phyloP scores from a whole-genome alignment of 495 filamentous ascomycete genomes.

The Podospora bellae-mahoneyi region DNA sequence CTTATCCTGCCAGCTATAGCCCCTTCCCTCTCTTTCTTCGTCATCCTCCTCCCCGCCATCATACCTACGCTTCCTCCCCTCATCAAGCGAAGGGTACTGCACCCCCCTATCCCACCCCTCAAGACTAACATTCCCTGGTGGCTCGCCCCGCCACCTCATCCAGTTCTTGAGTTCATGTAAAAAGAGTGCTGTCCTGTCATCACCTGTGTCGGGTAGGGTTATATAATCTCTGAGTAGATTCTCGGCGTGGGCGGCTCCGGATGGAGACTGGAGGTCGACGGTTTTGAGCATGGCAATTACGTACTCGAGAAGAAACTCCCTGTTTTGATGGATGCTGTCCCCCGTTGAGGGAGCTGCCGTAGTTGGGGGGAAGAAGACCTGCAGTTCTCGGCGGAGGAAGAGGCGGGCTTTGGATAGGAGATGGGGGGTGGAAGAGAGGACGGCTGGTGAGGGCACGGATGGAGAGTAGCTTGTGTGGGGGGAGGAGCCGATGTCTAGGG shows the following conservation, averaged over 20 bases:
- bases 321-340: constrained; percentile 57
- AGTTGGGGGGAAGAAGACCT: constrained; percentile 72
- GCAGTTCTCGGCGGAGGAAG: constrained; percentile 84
- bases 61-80: not conserved
- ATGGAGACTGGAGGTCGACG: constrained; percentile 81
- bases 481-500: constrained; percentile 67
- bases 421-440: constrained; percentile 60
- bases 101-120: constrained; percentile 79
- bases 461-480: constrained; percentile 70
- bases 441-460: constrained; percentile 60
- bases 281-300: constrained; percentile 84
- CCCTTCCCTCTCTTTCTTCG: constrained; percentile 2
- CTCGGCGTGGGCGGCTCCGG: constrained; percentile 69
- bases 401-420: constrained; percentile 78
- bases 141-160: constrained; percentile 69
- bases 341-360: constrained; percentile 11
- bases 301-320: constrained; percentile 88
- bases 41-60: constrained; percentile 3
- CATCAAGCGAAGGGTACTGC: constrained; percentile 53
- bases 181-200: constrained; percentile 73
- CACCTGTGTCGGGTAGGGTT: constrained; percentile 38
- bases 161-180: constrained; percentile 80
- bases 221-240: constrained; percentile 85
- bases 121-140: constrained; percentile 38
- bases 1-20: not conserved